Evolutionary conservation across 306 rosid species (phyloP), one percentile per base, ranked within the genome.

Genomic region (Astragalus membranaceus): DNA sequence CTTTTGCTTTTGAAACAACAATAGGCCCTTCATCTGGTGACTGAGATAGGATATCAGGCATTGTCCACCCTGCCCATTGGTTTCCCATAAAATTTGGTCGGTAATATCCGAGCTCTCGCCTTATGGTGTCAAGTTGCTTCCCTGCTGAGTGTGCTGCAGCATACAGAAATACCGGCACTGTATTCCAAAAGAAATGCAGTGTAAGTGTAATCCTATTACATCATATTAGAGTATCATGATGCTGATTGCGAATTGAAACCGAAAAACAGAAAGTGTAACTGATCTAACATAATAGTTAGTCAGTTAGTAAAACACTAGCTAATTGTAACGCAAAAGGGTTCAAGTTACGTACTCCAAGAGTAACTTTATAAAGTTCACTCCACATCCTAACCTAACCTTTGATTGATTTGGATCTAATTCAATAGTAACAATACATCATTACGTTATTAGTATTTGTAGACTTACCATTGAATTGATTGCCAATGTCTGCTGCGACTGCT

Each of bases 51-150:
- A 29, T 73, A 32, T 87, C 92, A 0, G 92, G 82, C 80, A 85
- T 72, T 6, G 86, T 71, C 98, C 96, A 87, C 10, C 96, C 96
- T 11, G 85, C 97, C 97, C 96, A 93, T 74, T 88, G 96, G 75
- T 39, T 84, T 30, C 97, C 98, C 84, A 43, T 67, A 66, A 20
- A 78, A 58, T 88, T 93, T 4, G 98, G 90, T 80, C 87, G 58
- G 50, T 60, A 82, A 33, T 61, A 82, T 9, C 90, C 96, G 0
- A 90, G 90, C 73, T 93, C 96, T 8, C 98, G 48, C 73, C 98
- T 69, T 63, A 90, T 84, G 46, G 69, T 80, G 47, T 88, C 98
- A 0, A 80, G 75, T 15, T 93, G 88, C 81, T 90, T 93, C 26
- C 90, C 90, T 2, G 80, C 79, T 30, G 96, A 94, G 67, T 93